Evolutionary conservation across 1,284 basidiomycete species (phyloP), one percentile per base, ranked within the genome.

Genomic region (Mycena citricolor): DNA sequence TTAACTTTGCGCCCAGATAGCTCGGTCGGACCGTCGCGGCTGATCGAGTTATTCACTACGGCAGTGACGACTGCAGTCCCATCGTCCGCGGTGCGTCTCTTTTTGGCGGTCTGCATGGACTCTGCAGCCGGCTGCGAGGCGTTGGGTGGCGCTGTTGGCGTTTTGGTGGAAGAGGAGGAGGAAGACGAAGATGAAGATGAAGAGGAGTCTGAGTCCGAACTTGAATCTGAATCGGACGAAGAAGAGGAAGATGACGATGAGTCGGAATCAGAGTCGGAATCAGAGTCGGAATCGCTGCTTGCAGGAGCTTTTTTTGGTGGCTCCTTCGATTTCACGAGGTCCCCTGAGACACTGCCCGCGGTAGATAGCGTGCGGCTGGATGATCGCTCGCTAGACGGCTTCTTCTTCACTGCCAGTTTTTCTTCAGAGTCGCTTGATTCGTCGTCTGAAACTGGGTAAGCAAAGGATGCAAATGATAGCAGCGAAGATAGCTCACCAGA

Each of bases 31-130:
- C n/a, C n/a, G n/a, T n/a, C n/a, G n/a, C n/a, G n/a, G n/a, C n/a
- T n/a, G n/a, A n/a, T n/a, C n/a, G n/a, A n/a, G n/a, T n/a, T 57
- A n/a, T n/a, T n/a, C 7, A 63, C 57, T 7, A 66, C 63, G 19
- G 74, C 70, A 3, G 76, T 81, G 6, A 67, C 54, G 6, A 79
- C 68, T n/a, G 76, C 71, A 24, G 66, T 58, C 16, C 81, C 80
- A 38, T 61, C 68, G 44, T 72, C 69, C 24, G 70, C 67, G 2
- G 69, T 76, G 44, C 76, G 76, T 31, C 76, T 79, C 59, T 80
- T 87, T 63, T 87, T 86, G 1, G 68, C 66, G 8, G 69, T 62
- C 39, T 64, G 69, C 5, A 26, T 28, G 5, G 39, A 34, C 12
- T 48, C 45, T 14, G 33, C 19, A 22, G 36, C 16, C n/a, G 36